phyloP scores from a whole-genome alignment of 2,329 filamentous ascomycete genomes.

The Diaporthe aspalathi region DNA sequence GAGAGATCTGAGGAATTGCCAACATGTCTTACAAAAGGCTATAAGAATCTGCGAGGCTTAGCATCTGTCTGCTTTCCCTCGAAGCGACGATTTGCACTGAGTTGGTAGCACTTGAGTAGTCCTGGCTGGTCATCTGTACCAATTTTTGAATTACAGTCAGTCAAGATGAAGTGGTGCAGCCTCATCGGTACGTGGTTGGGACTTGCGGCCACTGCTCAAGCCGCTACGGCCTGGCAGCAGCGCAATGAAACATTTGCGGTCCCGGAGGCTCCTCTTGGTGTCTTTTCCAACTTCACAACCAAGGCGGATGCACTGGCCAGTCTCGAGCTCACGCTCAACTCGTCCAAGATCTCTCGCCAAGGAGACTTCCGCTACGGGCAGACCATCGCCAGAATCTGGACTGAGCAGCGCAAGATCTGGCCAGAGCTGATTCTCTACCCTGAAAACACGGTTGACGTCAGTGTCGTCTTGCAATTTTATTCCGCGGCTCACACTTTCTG shows the following conservation, averaged over 20 bases:
- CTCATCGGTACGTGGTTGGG: background rate
- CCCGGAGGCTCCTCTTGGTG: background rate
- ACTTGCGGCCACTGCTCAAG: slow-evolving; percentile 14
- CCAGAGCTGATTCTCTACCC: slow-evolving; percentile 35
- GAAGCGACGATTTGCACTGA: background rate
- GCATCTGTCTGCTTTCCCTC: background rate
- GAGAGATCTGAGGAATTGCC: background rate
- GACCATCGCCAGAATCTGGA: slow-evolving; percentile 34
- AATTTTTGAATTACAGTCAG: background rate
- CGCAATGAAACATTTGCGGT: slow-evolving; percentile 30
- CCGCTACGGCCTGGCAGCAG: slow-evolving; percentile 28
- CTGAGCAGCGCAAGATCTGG: slow-evolving; percentile 34
- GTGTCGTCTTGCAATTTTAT: slow-evolving; percentile 36
- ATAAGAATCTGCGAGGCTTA: background rate
- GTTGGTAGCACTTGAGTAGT: background rate
- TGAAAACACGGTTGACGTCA: slow-evolving; percentile 26
- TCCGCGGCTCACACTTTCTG: slow-evolving; percentile 32
- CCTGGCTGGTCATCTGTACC: background rate
- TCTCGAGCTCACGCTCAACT: slow-evolving; percentile 13
- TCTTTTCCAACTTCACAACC: slow-evolving; percentile 29
- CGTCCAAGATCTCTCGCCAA: slow-evolving; percentile 26
- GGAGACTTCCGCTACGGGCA: slow-evolving; percentile 30
- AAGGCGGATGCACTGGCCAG: slow-evolving; percentile 17
- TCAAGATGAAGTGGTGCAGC: slow-evolving; percentile 19
- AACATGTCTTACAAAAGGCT: background rate